Percentiles rank a stretch among this genome's conserved stretches.
Conservation (phyloP, 192 early-diverging fungal species). For the Kappamyces sp. region DNA sequence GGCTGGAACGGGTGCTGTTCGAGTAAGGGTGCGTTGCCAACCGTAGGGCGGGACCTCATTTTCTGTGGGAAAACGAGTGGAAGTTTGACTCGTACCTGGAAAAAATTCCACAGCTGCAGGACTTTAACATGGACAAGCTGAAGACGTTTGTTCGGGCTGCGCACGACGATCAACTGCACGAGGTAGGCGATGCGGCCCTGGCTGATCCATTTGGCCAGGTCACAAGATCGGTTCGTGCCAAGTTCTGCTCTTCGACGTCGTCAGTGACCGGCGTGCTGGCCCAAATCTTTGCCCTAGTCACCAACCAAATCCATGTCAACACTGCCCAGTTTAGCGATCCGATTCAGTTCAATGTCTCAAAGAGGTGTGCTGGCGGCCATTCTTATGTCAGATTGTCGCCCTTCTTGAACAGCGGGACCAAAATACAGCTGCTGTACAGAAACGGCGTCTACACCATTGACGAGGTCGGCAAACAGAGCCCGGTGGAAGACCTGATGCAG, state of each 20-base stretch:
- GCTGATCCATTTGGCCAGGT: background rate
- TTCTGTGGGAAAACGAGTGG: conserved; percentile 70
- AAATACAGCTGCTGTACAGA: conserved; percentile 63
- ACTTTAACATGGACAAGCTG: conserved; percentile 77
- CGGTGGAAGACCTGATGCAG: conserved; percentile 65
- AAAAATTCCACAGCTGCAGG: conserved; percentile 66
- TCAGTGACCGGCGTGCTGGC: conserved; percentile 72
- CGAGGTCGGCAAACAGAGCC: conserved; percentile 60
- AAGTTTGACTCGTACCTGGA: conserved; percentile 80
- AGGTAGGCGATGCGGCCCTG: background rate
- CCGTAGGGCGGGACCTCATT: conserved; percentile 74
- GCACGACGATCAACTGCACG: conserved; percentile 43
- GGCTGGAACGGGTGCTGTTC: conserved; percentile 61
- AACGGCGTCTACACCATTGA: conserved; percentile 78
- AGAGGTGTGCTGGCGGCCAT: background rate
- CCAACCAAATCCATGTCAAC: conserved; percentile 57
- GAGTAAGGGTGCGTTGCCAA: conserved; percentile 32
- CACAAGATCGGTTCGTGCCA: conserved; percentile 21
- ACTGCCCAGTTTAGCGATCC: conserved; percentile 5
- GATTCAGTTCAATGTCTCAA: background rate
- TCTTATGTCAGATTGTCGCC: conserved; percentile 53
- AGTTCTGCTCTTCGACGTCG: conserved; percentile 84
- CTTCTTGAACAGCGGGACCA: conserved; percentile 58
- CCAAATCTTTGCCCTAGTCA: conserved; percentile 68
- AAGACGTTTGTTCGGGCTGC: conserved; percentile 79